Base-by-base conservation (phyloP, 176 grass and related monocot species). In the Zoysia japonica region DNA sequence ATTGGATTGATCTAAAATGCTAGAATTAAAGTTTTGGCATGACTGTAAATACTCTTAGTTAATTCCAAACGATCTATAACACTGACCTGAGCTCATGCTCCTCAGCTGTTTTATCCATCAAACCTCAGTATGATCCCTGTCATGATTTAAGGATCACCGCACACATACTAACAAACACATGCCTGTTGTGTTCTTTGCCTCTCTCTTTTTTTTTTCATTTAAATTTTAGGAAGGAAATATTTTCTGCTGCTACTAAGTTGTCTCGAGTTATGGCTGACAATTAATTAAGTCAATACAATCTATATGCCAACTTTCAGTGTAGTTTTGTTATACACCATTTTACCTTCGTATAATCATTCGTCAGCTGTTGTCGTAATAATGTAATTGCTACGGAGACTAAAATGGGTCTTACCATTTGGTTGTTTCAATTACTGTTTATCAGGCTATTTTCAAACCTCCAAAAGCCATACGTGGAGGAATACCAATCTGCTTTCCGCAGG, bases 391-490 rank as follows among this genome's bases (percentile, higher is more conserved):
- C 1, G 1, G 4, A 8, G 46, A 73, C 48, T 79, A 28, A 0
- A 28, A 28, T 28, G 28, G 0, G 28, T 28, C 52, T 47, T 70
- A 87, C 59, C 9, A 44, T 80, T 70, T 75, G n/a, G 14, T 79
- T 76, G 64, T n/a, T 81, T 35, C 56, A 82, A 15, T 64, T 17
- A 4, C 44, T 89, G 44, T 73, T 82, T 78, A 14, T 81, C 82
- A 95, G 89, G 92, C 89, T 53, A 79, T 92, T 80, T 96, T 92
- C 64, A 91, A 92, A 83, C 87, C 90, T 64, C 93, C 90, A 47
- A 92, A 96, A 90, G 85, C 93, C 75, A 96, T 96, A 47, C 87
- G 93, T 5, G 93, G 93, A 57, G 93, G 93, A 67, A 96, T 96
- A 80, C 90, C 93, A 70, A 96, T 96, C 36, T 96, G 93, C 71